A percentile compares a stretch with the other conserved stretches of the same genome.
These are phyloP conservation scores for Iberis pinnata DNA, from an alignment of 345 rosid genomes.

Conservation along the genomic window DNA sequence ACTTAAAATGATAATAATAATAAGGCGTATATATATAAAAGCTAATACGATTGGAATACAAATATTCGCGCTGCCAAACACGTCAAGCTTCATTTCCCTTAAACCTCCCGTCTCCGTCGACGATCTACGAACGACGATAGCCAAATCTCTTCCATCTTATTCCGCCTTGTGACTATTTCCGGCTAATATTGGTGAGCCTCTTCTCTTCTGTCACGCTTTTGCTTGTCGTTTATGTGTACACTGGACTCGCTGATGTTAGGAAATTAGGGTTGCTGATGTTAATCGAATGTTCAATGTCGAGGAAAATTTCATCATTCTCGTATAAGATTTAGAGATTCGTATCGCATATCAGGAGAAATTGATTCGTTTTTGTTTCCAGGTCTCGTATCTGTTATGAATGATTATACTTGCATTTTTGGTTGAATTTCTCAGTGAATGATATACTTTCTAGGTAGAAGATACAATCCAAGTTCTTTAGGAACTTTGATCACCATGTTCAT, in stretches of 20 bases:
- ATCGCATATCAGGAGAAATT: background rate
- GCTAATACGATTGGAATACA: background rate
- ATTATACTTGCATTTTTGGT: no score
- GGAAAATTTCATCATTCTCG: background rate
- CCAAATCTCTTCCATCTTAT: background rate
- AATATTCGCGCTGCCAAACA: slow-evolving; percentile 15
- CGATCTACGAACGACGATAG: slow-evolving; percentile 8
- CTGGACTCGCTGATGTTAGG: background rate
- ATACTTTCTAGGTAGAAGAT: no score
- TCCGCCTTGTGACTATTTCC: background rate
- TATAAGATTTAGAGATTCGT: background rate
- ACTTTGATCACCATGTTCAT: slow-evolving; percentile 1
- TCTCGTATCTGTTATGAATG: background rate
- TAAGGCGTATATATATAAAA: no score
- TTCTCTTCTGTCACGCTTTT: background rate
- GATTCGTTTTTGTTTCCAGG: background rate
- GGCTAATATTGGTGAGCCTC: slow-evolving; percentile 4
- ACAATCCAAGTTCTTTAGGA: background rate
- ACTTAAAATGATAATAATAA: no score
- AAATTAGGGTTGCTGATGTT: slow-evolving; percentile 13
- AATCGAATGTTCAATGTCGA: background rate
- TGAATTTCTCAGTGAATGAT: no score
- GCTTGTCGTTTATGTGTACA: background rate
- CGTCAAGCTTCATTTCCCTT: background rate
- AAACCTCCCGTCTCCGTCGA: slow-evolving; percentile 7